These are phyloP conservation scores for Lipomyces yamanashiensis DNA, from an alignment of 805 yeast species.

Conservation along the genomic window DNA sequence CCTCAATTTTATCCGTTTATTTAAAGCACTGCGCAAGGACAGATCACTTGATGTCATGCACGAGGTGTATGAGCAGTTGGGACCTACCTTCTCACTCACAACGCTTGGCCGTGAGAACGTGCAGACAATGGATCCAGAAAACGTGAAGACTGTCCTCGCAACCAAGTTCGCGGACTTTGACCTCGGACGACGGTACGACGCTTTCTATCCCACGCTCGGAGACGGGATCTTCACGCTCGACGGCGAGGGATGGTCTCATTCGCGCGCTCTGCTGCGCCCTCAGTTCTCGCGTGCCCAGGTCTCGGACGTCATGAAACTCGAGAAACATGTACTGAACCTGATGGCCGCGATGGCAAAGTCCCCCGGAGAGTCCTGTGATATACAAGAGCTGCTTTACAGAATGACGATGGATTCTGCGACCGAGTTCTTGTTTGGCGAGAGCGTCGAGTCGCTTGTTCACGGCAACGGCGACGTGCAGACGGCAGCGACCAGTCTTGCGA, in stretches of 20 bases:
- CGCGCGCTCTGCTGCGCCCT: slow-evolving; percentile 47
- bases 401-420: slow-evolving; percentile 47
- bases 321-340: slow-evolving; percentile 41
- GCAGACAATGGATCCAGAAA: slow-evolving; percentile 43
- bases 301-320: slow-evolving; percentile 40
- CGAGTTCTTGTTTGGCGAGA: slow-evolving; percentile 46
- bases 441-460: slow-evolving; percentile 38
- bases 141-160: slow-evolving; percentile 44
- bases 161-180: slow-evolving; percentile 44
- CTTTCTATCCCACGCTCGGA: slow-evolving; percentile 44
- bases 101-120: slow-evolving; percentile 8
- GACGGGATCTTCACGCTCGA: slow-evolving; percentile 47
- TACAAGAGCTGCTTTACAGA: slow-evolving; percentile 42
- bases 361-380: slow-evolving; percentile 38
- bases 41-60: not conserved
- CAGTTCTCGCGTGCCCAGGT: slow-evolving; percentile 45
- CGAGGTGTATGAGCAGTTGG: not conserved
- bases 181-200: slow-evolving; percentile 41
- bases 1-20: not conserved
- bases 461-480: slow-evolving; percentile 5
- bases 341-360: slow-evolving; percentile 24
- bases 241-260: slow-evolving; percentile 47
- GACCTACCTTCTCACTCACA: not conserved
- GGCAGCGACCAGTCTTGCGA: slow-evolving; percentile 11
- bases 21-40: slow-evolving; percentile 3